These are phyloP conservation scores for Leucosporidium creatinivorum DNA, from an alignment of 768 basidiomycete genomes.

Conservation along the genomic window DNA sequence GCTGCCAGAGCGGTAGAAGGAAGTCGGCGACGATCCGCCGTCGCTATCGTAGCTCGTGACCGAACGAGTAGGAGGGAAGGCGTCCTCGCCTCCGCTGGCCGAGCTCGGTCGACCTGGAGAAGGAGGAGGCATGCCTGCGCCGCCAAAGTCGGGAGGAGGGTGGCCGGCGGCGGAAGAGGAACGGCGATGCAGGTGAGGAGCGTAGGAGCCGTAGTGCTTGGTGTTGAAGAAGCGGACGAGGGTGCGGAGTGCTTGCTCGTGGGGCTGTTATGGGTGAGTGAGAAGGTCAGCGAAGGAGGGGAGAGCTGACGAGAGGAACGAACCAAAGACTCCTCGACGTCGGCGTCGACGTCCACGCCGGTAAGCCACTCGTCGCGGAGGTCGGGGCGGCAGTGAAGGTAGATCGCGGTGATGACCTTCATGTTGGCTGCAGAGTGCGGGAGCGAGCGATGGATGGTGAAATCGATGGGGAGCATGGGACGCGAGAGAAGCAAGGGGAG, in stretches of 20 bases:
- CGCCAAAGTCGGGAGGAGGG: slow-evolving; percentile 37
- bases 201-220: slow-evolving; percentile 65
- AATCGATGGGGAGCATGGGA: neutral
- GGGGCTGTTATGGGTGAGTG: slow-evolving; percentile 59
- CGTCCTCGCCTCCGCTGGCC: slow-evolving; percentile 53
- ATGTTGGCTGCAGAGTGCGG: slow-evolving; percentile 68
- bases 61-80: slow-evolving; percentile 80
- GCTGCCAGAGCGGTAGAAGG: slow-evolving; percentile 56
- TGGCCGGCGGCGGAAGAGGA: slow-evolving; percentile 68
- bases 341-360: slow-evolving; percentile 83
- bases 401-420: slow-evolving; percentile 99
- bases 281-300: neutral
- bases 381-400: slow-evolving; percentile 93
- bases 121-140: slow-evolving; percentile 17
- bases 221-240: slow-evolving; percentile 95
- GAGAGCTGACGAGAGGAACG: slow-evolving; percentile 24
- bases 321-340: slow-evolving; percentile 81
- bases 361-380: slow-evolving; percentile 96
- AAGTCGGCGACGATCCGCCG: neutral
- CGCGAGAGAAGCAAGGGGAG: neutral
- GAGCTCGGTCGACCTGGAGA: slow-evolving; percentile 33
- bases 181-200: slow-evolving; percentile 57
- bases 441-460: slow-evolving; percentile 4
- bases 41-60: slow-evolving; percentile 26
- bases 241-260: slow-evolving; percentile 88